Evolutionary conservation across 2,329 filamentous ascomycete species (phyloP).

Genomic region (Colletotrichum lupini): DNA sequence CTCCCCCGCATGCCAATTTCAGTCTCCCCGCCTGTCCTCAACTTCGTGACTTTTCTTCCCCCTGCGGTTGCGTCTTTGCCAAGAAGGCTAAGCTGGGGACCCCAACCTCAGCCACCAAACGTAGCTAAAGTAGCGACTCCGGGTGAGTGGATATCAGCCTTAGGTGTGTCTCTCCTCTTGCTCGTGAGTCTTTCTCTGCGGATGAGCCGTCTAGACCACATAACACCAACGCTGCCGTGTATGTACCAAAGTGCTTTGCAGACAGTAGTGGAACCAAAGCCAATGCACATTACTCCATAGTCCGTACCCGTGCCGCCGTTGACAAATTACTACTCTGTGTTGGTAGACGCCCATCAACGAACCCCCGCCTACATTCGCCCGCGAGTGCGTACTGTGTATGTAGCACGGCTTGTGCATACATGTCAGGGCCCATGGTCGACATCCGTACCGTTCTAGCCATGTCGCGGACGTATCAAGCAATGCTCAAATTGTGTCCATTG

Average conservation of each 20-base stretch:
- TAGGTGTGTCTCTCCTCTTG: neutral
- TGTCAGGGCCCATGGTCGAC: neutral
- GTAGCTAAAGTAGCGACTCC: neutral
- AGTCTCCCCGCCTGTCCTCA: neutral
- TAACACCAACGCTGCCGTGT: neutral
- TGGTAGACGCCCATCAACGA: neutral
- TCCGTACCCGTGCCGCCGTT: neutral
- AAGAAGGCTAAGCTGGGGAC: conserved; percentile 22
- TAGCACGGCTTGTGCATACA: neutral
- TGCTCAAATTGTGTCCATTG: neutral
- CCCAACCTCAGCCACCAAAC: conserved; percentile 9
- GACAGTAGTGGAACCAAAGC: neutral
- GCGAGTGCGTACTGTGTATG: neutral
- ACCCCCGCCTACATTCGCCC: neutral
- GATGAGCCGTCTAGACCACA: neutral
- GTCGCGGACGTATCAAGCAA: neutral
- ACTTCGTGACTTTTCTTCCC: neutral
- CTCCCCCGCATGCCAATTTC: conserved; percentile 31
- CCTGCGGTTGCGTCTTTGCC: conserved; percentile 6
- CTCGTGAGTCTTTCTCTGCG: neutral
- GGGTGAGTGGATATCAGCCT: conserved; percentile 14
- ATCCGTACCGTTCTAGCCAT: neutral
- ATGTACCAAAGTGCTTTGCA: neutral
- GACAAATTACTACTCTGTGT: neutral
- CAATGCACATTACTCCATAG: neutral